These are phyloP conservation scores for Macrophomina phaseolina DNA, from an alignment of 2,329 filamentous ascomycete genomes.

Conservation along the genomic window DNA sequence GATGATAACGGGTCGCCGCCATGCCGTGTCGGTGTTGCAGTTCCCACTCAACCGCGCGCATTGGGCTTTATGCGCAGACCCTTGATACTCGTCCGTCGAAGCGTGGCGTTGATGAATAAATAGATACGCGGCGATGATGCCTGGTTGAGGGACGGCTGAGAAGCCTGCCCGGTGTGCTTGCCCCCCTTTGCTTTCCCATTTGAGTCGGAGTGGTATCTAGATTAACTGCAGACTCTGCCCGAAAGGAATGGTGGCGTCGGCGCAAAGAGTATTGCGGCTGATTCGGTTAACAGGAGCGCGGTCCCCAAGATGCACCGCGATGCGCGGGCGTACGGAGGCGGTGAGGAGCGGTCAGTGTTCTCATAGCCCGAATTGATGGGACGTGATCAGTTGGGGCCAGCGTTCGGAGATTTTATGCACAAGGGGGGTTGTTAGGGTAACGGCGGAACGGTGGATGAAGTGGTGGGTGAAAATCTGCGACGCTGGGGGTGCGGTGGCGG, in stretches of 20 bases:
- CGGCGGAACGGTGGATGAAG: neutral
- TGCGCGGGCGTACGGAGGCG: neutral
- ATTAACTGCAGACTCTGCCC: neutral
- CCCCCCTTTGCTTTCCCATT: neutral
- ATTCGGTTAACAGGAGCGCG: neutral
- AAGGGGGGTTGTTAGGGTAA: neutral
- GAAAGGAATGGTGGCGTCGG: constrained; percentile 5
- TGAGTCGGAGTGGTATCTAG: neutral
- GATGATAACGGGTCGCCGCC: neutral
- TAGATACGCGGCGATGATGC: neutral
- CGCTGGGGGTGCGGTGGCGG: too few species aligned
- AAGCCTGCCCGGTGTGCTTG: neutral
- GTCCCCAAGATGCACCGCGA: neutral
- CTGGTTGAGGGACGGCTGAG: neutral
- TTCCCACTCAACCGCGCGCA: neutral
- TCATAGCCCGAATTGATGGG: too few species aligned
- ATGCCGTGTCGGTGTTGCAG: neutral
- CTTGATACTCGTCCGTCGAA: neutral
- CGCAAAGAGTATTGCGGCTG: neutral
- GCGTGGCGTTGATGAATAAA: neutral
- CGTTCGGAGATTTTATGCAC: neutral
- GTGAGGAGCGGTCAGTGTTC: neutral
- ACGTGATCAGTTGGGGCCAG: neutral
- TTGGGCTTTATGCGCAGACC: neutral
- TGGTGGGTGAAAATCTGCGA: neutral